Percentiles rank a stretch among this genome's conserved stretches.
These are phyloP conservation scores for Zarea fungicola DNA, from an alignment of 2,329 filamentous ascomycete species.

Conservation along the genomic window DNA sequence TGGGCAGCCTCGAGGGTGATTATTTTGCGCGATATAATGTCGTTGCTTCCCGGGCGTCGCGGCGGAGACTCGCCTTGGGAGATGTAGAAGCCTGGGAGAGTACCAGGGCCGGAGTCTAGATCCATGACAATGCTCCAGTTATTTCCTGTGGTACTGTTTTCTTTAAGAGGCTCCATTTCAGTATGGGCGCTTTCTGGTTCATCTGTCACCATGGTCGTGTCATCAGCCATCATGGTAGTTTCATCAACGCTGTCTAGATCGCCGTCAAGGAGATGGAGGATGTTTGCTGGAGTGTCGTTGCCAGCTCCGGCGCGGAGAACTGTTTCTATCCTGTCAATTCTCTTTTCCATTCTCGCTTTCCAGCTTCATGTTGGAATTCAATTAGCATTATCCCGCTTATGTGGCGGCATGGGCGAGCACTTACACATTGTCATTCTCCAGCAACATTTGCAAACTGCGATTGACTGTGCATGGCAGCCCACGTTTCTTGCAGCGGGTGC, in stretches of 20 bases:
- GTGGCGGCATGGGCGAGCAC: background rate
- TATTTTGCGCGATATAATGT: slow-evolving; percentile 11
- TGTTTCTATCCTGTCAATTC: slow-evolving; percentile 30
- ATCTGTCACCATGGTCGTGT: slow-evolving; percentile 5
- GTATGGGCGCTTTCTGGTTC: background rate
- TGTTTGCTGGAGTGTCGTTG: background rate
- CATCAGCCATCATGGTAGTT: background rate
- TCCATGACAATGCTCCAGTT: slow-evolving; percentile 13
- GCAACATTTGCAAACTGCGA: slow-evolving; percentile 35
- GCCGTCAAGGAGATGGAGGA: slow-evolving; percentile 4
- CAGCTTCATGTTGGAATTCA: slow-evolving; percentile 25
- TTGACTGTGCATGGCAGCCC: slow-evolving; percentile 36
- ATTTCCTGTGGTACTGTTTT: background rate
- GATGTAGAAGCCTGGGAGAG: slow-evolving; percentile 10
- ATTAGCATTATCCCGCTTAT: background rate
- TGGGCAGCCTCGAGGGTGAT: slow-evolving; percentile 10
- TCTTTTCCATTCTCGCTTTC: slow-evolving; percentile 33
- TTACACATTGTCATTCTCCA: slow-evolving; percentile 33
- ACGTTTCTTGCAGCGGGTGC: slow-evolving; percentile 34
- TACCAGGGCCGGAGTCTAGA: slow-evolving; percentile 4
- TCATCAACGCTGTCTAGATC: slow-evolving; percentile 5
- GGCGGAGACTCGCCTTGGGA: slow-evolving; percentile 7
- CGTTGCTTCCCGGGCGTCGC: background rate
- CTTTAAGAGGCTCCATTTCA: background rate
- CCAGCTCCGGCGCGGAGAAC: slow-evolving; percentile 25